Base-by-base conservation (phyloP, 805 yeast species). In the Candida glaebosa region DNA sequence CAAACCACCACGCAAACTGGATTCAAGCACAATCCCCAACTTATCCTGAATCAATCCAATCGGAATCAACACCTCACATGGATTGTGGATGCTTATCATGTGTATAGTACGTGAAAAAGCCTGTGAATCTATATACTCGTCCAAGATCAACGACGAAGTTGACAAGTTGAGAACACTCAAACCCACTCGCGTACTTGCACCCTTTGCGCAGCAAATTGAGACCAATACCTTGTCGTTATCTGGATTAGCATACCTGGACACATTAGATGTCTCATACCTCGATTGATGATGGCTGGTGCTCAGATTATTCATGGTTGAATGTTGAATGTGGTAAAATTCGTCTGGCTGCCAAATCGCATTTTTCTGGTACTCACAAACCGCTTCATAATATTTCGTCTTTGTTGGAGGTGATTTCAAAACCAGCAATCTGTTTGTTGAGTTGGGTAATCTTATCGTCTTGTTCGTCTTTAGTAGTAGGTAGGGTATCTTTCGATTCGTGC, bases 21-120 rank as follows among this genome's bases (percentile, higher is more conserved):
- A 22, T 22, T 6, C 26, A 22, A 22, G 26, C 10, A 22, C 26
- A 10, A 22, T 22, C 9, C 26, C 26, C 26, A 22, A 22, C 26
- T 10, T 22, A 6, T 22, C 26, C 10, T 22, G 9, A 7, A 10
- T 10, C 26, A 22, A 22, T 7, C 17, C 12, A 14, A 32, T 40
- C 4, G 39, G 45, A 4, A 44, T 18, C 6, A 44, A 19, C 4
- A 38, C 28, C 9, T 36, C 26, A 6, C 38, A 34, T 3, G 47
- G 47, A 16, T 20, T 25, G 31, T 32, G 38, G n/a, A 44, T 40
- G 18, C 30, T 24, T 3, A 44, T 17, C 22, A 38, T 39, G 31
- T 41, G 42, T 3, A 44, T 18, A 5, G 45, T 44, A 33, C 45
- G 35, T 5, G 34, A 30, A 34, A 34, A 44, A 4, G 46, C 18